Conservation (phyloP, 768 basidiomycete species). For the Auricularia cornea region DNA sequence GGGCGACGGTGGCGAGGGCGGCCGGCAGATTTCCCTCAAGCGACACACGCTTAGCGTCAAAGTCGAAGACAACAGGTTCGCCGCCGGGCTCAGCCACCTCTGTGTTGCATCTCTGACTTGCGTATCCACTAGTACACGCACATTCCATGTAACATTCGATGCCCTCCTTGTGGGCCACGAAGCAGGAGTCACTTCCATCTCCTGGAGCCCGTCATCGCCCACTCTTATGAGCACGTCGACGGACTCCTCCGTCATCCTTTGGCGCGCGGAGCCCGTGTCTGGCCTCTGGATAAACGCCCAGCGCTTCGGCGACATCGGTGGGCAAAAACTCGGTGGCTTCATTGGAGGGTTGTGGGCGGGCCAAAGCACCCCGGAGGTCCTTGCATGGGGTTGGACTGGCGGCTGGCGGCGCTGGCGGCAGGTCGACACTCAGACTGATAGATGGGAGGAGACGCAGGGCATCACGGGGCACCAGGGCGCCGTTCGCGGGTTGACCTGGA, state of each 20-base stretch:
- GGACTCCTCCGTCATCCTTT: conserved; percentile 91
- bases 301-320: conserved; percentile 93
- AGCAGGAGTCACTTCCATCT: conserved; percentile 79
- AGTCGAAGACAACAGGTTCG: conserved; percentile 32
- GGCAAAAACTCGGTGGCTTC: conserved; percentile 84
- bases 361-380: conserved; percentile 33
- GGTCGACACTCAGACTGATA: conserved; percentile 23
- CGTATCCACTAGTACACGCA: conserved; percentile 26
- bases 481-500: conserved; percentile 80
- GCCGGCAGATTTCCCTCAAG: conserved; percentile 81
- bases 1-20: conserved; percentile 68
- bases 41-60: conserved; percentile 70
- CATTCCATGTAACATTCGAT: conserved; percentile 82
- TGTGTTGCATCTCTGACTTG: background rate
- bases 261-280: conserved; percentile 65
- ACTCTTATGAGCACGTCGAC: conserved; percentile 87
- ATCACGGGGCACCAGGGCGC: conserved; percentile 78
- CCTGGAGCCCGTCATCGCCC: conserved; percentile 58
- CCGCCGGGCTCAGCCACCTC: background rate
- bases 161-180: conserved; percentile 96
- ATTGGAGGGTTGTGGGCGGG: conserved; percentile 83
- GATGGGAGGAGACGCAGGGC: conserved; percentile 73
- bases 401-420: conserved; percentile 81
- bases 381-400: conserved; percentile 93
- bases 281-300: conserved; percentile 85